Base-by-base conservation (phyloP, 306 rosid species). In the Cucurbita pepo region DNA sequence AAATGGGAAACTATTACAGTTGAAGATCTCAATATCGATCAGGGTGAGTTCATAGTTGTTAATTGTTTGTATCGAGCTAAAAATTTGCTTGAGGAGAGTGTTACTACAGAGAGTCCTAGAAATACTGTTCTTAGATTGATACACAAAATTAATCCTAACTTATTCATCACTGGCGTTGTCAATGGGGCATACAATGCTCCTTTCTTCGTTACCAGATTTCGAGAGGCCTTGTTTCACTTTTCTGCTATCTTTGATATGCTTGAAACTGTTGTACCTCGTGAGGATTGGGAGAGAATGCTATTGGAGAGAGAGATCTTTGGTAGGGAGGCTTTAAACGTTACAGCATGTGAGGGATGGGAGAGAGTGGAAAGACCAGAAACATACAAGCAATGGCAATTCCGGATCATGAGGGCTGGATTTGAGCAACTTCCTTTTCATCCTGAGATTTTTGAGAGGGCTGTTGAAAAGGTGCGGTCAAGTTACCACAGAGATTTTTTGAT, bases 321-420 rank as follows among this genome's bases (percentile, higher is more conserved):
- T 58, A 81, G 85, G 82, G 97, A 95, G 82, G 95, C 97, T 56
- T 74, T 95, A 75, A 95, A 95, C 77, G 97, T 89, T 10, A 86
- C 88, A 81, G 95, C 99, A 58, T 95, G 99, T 78, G 99, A 95
- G 83, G 99, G 99, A 21, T 88, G 86, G 66, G 97, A 91, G 77
- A 85, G 99, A 84, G 92, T 89, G 63, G 99, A 95, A 83, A 85
- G 99, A 74, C 97, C 99, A 5, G 99, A 95, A 84, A 87, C 99
- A 15, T 88, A 91, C 78, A 89, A 86, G 82, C 99, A 91, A 78
- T 95, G 99, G 96, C 97, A 95, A 71, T 86, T 86, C 48, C 89
- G 96, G 10, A 89, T 80, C 81, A 79, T 91, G 22, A 79, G 97
- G 77, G 94, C 99, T 6, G 97, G 97, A 43, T 91, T 95, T 73